Base-by-base conservation (phyloP, 345 rosid genomes). In the Odontarrhena argentea region DNA sequence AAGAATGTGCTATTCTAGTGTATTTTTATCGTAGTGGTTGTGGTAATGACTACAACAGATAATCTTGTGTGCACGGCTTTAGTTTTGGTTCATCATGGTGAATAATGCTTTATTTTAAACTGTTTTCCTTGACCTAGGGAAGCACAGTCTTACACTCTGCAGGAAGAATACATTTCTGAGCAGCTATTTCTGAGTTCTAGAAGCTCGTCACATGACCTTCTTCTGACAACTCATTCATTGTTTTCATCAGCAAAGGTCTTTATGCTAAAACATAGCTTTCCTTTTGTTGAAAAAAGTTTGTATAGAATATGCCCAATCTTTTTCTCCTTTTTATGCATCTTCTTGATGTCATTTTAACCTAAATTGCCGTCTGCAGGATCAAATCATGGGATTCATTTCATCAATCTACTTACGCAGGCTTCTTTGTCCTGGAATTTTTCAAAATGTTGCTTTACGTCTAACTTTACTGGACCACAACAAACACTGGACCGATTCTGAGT, bases 121-220 rank as follows among this genome's bases (percentile, higher is more conserved):
- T 66, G 58, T 62, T 74, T 69, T 59, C 68, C 49, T 35, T 36
- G 52, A 63, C 55, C 75, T 67, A 94, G 99, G 97, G 86, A 94
- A 69, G 75, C 80, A 40, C 66, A 56, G 48, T 85, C 79, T 72
- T 91, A 87, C 83, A 78, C 86, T 70, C 67, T 86, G 75, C 99
- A 85, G 68, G 97, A 91, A 68, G 88, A 86, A 45, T 87, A 87
- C 77, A 82, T 91, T 57, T 87, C 96, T 48, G 99, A 94, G 61
- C 92, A 85, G 73, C 77, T 94, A 42, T 94, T 85, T 83, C 88
- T 86, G 71, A 82, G 82, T 80, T 78, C 88, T 44, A 87, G 84
- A 73, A 78, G 77, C 76, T 80, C 85, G 64, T 76, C 82, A 15
- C 91, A 84, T 58, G 86, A 84, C 80, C 96, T 94, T 77, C 78